Base-by-base conservation (phyloP, 139 green algal genomes). In the Picochlorum sp. region DNA sequence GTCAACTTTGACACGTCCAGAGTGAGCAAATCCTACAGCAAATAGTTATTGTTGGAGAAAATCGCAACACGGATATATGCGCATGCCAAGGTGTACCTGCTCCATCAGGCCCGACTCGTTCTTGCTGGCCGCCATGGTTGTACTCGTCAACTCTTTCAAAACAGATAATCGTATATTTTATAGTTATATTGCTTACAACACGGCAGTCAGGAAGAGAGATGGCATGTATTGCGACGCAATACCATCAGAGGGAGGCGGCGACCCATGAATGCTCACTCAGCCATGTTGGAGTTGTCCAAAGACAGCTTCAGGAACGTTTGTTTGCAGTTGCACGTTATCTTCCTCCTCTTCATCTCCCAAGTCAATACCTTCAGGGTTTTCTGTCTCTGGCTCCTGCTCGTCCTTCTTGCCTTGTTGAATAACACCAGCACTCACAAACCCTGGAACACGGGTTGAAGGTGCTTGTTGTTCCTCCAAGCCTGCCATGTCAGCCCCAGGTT, bases 361-460 rank as follows among this genome's bases (percentile, higher is more conserved):
- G 14, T 96, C 91, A 18, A 98, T 94, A 34, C 96, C 90, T 72
- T 98, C 92, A 16, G 89, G 86, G 66, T 98, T 98, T n/a, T 69
- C 37, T 34, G 13, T 14, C 30, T 20, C 50, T 49, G 23, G 38
- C 30, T 41, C 51, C 61, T 59, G 56, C 4, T 49, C 34, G 2
- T 15, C 51, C 3, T 47, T 30, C 1, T 59, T 65, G 23, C 61
- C 78, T 65, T 85, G 70, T 74, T 88, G 79, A 56, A 90, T 88
- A 32, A 89, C 68, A 15, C 84, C 85, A 2, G 82, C 89, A 10
- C 68, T 83, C 58, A 95, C 88, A 77, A 96, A 96, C 51, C 87
- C 87, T 16, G 77, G 68, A 30, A 95, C 57, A 5, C 71, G 37
- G 1, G 81, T 81, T n/a, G 68, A 69, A 10, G 65, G 44, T 34